phyloP scores from a whole-genome alignment of 1,284 basidiomycete genomes.

The Sanghuangporus weigelae region DNA sequence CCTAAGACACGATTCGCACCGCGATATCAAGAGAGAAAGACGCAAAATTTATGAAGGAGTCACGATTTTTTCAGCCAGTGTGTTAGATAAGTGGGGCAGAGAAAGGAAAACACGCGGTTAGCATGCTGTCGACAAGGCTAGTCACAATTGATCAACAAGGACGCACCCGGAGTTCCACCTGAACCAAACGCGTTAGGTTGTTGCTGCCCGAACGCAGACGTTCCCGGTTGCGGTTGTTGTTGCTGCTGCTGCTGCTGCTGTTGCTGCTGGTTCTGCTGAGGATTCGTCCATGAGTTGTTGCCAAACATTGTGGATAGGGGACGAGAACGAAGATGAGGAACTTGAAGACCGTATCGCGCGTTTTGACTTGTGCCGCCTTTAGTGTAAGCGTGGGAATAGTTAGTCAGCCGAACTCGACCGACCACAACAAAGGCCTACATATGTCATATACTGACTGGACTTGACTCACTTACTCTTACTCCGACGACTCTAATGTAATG shows the following conservation, averaged over 20 bases:
- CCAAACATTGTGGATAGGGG: slow-evolving; percentile 48
- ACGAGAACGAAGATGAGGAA: neutral
- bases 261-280: slow-evolving; percentile 46
- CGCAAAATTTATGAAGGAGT: neutral
- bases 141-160: slow-evolving; percentile 26
- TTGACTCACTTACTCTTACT: too few relatives aligned
- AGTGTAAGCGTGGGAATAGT: neutral
- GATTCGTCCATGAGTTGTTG: slow-evolving; percentile 55
- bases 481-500: too few relatives aligned
- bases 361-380: neutral
- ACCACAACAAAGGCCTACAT: neutral
- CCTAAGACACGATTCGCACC: slow-evolving; percentile 33
- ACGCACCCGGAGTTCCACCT: slow-evolving; percentile 32
- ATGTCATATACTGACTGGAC: neutral
- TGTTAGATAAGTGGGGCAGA: neutral
- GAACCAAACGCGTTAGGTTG: slow-evolving; percentile 38
- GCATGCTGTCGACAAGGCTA: neutral
- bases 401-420: neutral
- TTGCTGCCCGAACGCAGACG: slow-evolving; percentile 43
- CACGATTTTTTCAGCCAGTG: neutral
- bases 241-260: slow-evolving; percentile 37
- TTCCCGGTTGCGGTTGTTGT: slow-evolving; percentile 28
- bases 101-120: neutral
- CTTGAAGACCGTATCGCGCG: neutral
- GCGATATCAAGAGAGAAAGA: neutral